Evolutionary conservation across 352 stramenopile species (phyloP), one percentile per base, ranked within the genome.

Genomic region (Phytopythium montanum): DNA sequence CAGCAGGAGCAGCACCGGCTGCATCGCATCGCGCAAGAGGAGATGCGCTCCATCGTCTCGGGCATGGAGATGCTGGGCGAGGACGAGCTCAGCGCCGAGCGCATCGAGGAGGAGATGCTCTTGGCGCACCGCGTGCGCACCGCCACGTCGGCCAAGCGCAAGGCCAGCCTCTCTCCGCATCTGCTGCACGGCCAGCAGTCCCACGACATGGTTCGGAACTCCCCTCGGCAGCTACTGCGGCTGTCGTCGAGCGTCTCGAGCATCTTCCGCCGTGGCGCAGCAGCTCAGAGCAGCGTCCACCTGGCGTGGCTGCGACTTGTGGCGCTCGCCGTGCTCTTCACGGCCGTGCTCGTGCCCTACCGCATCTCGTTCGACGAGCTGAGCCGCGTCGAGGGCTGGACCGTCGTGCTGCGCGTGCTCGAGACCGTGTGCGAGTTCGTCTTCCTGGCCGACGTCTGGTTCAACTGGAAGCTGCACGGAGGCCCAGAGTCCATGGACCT

Each of bases 361-460:
- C 69, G 71, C 0, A 75, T 89, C n/a, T 73, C 77, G 1, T 79
- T 83, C 53, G 65, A 85, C 46, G 54, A 66, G 10, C 28, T 83
- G 21, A 41, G 42, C 3, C 50, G 33, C 16, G n/a, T 44, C 8
- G 26, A 56, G 36, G 50, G 50, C 13, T 14, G 28, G 4, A 46
- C 76, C 0, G 33, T 69, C 0, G 18, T 81, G 1, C 50, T 66
- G 1, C 53, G 61, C 14, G 66, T 79, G 36, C n/a, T 85, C 0
- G 74, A 87, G 29, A 53, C 80, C 0, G 4, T 83, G 0, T 85
- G 74, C 36, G 76, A 87, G 28, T 51, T 82, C 14, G 1, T 87
- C 13, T 88, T 79, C 48, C n/a, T 84, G 8, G 66, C 68, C 34
- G 79, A 88, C 46, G 81, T 88, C 33, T 84, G 74, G 72, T 67